Evolutionary conservation across 768 basidiomycete genomes (phyloP).

Genomic region (Collybia sp.): DNA sequence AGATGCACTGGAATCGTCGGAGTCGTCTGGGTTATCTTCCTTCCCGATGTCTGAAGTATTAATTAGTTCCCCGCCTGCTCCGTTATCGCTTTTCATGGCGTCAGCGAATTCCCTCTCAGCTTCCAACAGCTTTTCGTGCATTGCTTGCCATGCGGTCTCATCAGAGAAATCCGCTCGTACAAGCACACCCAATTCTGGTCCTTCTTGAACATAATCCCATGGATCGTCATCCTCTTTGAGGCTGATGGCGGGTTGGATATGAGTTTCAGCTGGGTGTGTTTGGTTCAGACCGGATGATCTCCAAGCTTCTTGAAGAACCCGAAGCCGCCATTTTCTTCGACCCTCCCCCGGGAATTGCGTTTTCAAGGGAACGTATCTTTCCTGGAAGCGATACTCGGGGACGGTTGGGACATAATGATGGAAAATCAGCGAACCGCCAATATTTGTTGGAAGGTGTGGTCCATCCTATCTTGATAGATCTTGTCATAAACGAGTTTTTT

Average conservation of each 20-base stretch:
- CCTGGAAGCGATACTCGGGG: constrained; percentile 15
- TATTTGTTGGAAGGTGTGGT: constrained; percentile 8
- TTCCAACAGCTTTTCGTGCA: constrained; percentile 42
- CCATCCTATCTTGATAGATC: neutral
- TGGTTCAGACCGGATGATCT: constrained; percentile 19
- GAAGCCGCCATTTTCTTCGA: constrained; percentile 51
- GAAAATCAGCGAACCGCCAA: constrained; percentile 11
- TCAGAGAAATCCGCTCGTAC: constrained; percentile 72
- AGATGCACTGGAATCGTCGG: constrained; percentile 25
- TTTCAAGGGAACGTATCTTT: constrained; percentile 40
- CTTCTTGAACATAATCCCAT: constrained; percentile 42
- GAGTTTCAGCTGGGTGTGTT: constrained; percentile 6
- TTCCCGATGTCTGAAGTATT: constrained; percentile 18
- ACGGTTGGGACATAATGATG: too few species aligned
- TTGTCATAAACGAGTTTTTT: too few species aligned
- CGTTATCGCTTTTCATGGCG: constrained; percentile 12
- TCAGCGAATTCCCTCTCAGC: constrained; percentile 53
- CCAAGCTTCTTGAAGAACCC: constrained; percentile 50
- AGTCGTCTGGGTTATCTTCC: constrained; percentile 11
- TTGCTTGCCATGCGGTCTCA: constrained; percentile 60
- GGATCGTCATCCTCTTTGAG: constrained; percentile 43
- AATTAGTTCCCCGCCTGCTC: constrained; percentile 16
- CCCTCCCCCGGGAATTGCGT: constrained; percentile 45
- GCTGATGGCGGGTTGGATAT: constrained; percentile 1
- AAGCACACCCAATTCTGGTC: constrained; percentile 52